phyloP scores from a whole-genome alignment of 148 eudicot genomes.

The Silene uniflora region DNA sequence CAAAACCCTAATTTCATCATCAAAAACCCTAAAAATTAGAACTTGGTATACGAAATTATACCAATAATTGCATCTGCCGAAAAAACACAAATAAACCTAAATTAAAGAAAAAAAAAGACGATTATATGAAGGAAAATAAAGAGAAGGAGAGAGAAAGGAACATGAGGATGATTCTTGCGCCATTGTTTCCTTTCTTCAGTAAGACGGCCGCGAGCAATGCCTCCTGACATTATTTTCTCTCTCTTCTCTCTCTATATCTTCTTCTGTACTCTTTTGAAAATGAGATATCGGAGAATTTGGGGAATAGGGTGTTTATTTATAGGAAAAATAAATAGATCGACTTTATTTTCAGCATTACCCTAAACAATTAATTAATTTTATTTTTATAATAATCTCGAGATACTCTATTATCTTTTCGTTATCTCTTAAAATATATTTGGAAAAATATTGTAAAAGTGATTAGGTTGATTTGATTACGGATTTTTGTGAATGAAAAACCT shows the following conservation, averaged over 20 bases:
- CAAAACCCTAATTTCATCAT: constrained; percentile 59
- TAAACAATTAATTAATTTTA: too few species aligned
- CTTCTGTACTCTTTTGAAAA: too few species aligned
- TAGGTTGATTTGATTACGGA: too few species aligned
- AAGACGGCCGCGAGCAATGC: constrained; percentile 79
- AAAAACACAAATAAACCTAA: neutral
- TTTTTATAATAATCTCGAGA: too few species aligned
- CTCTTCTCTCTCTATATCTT: constrained; percentile 15
- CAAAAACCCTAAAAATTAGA: neutral
- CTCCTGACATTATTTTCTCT: constrained; percentile 48
- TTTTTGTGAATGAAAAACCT: too few species aligned
- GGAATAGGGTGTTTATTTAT: too few species aligned
- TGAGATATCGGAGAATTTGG: too few species aligned
- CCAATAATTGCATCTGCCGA: neutral
- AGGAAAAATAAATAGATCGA: neutral
- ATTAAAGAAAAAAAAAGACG: neutral
- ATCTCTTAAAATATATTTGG: too few species aligned
- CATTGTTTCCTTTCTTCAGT: constrained; percentile 79
- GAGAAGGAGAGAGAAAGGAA: constrained; percentile 14
- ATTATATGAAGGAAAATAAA: neutral
- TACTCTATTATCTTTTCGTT: too few species aligned
- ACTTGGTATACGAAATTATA: neutral
- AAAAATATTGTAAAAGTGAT: too few species aligned
- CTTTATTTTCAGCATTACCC: neutral
- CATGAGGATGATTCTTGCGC: constrained; percentile 93